Percentiles rank a stretch among this genome's conserved stretches.
Conservation (phyloP, 2,329 filamentous ascomycete species). For the Chaetomiaceae sp. region DNA sequence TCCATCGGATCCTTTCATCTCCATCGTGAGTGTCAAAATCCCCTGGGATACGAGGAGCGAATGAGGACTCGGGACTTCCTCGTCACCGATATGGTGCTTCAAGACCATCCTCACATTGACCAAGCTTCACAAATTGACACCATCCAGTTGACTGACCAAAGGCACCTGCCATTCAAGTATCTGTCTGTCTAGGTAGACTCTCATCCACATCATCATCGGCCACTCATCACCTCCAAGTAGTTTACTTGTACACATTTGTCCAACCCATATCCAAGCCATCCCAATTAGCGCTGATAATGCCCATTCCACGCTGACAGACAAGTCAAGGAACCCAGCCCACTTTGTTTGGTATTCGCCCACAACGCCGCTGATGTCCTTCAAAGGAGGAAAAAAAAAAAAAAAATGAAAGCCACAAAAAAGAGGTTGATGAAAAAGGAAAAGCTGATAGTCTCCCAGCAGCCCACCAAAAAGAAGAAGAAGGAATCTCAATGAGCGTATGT, state of each 20-base stretch:
- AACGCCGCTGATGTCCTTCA: constrained; percentile 9
- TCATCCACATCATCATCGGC: constrained; percentile 5
- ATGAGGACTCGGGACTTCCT: no score
- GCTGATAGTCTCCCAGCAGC: neutral
- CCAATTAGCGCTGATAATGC: constrained; percentile 3
- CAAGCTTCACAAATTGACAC: neutral
- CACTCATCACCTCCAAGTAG: neutral
- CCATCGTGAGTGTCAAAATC: no score
- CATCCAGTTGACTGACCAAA: neutral
- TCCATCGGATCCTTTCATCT: no score
- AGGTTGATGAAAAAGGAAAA: neutral
- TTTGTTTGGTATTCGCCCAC: constrained; percentile 14
- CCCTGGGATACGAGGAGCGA: no score
- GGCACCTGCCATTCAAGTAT: neutral
- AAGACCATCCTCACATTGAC: no score
- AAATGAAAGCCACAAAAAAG: no score
- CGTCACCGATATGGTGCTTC: no score
- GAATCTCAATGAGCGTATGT: neutral
- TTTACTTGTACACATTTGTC: constrained; percentile 1
- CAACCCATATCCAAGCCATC: neutral
- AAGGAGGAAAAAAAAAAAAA: neutral
- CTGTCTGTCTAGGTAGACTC: constrained; percentile 2
- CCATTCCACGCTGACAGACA: neutral
- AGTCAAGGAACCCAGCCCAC: constrained; percentile 5
- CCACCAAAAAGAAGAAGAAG: neutral